Percentiles rank a stretch among this genome's conserved stretches.
These are phyloP conservation scores for Cladosporium sphaerospermum DNA, from an alignment of 2,329 filamentous ascomycete genomes.

Conservation along the genomic window DNA sequence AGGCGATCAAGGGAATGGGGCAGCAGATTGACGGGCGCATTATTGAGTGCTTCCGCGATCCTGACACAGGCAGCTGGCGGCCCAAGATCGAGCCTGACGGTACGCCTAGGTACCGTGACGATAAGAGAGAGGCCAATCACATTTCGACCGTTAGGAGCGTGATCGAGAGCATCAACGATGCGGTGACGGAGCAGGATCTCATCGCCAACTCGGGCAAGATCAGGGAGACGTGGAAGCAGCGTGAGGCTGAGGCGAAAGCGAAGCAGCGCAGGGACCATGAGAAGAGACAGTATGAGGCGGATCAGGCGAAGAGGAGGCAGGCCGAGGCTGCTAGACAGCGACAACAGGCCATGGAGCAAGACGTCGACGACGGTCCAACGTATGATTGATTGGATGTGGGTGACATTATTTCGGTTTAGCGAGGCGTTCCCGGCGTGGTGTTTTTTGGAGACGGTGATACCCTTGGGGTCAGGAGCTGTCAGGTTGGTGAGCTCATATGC, in stretches of 20 bases:
- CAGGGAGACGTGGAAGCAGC: conserved; percentile 71
- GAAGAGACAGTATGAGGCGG: conserved; percentile 12
- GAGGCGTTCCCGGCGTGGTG: conserved; percentile 1
- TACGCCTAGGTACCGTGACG: conserved; percentile 75
- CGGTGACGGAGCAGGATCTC: conserved; percentile 76
- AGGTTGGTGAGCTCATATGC: not conserved
- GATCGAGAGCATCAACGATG: conserved; percentile 80
- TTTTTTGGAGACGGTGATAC: conserved; percentile 1
- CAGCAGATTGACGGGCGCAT: conserved; percentile 80
- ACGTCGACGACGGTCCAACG: conserved; percentile 20
- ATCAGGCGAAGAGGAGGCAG: conserved; percentile 14
- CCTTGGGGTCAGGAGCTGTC: not conserved
- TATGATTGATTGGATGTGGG: conserved; percentile 17
- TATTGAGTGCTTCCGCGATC: conserved; percentile 82
- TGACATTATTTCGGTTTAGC: not conserved
- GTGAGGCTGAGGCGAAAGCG: conserved; percentile 29
- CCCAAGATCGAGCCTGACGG: conserved; percentile 50
- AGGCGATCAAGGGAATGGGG: conserved; percentile 64
- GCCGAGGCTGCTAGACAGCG: conserved; percentile 11
- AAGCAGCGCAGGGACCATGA: conserved; percentile 17
- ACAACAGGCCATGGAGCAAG: conserved; percentile 13
- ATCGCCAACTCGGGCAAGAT: conserved; percentile 64
- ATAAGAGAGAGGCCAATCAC: conserved; percentile 89
- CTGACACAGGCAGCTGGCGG: conserved; percentile 64
- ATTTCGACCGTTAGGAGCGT: conserved; percentile 78